Evolutionary conservation across 805 yeast genomes (phyloP).

Genomic region (Schwanniomyces pseudopolymorphus): DNA sequence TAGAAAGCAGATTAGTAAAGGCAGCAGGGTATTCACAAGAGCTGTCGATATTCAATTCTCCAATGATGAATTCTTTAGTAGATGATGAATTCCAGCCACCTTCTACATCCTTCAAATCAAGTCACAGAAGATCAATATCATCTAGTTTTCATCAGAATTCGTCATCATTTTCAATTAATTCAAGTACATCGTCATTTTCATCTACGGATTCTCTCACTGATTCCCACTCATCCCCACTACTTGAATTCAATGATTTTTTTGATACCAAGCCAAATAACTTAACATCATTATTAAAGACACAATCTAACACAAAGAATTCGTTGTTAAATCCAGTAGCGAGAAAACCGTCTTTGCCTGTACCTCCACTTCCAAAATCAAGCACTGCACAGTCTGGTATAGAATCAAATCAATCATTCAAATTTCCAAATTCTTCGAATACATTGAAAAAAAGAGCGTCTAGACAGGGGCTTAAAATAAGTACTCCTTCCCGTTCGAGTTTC

Average conservation of each 20-base stretch:
- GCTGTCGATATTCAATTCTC: constrained; percentile 16
- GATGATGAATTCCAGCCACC: constrained; percentile 30
- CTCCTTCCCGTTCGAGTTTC: constrained; percentile 4
- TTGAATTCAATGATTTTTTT: constrained; percentile 24
- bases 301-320: constrained; percentile 4
- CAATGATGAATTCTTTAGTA: constrained; percentile 5
- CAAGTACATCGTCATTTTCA: constrained; percentile 28
- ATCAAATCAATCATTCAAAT: constrained; percentile 5
- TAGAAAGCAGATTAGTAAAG: constrained; percentile 15
- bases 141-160: constrained; percentile 17
- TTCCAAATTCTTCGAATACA: constrained; percentile 9
- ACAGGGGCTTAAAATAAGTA: not conserved
- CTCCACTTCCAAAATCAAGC: constrained; percentile 9
- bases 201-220: constrained; percentile 32
- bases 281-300: constrained; percentile 1
- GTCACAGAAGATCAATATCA: constrained; percentile 15
- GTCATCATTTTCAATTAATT: constrained; percentile 27
- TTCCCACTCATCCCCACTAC: constrained; percentile 21
- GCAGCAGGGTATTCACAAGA: constrained; percentile 28
- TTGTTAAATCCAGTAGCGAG: constrained; percentile 11
- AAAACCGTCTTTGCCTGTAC: constrained; percentile 14
- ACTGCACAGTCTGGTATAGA: not conserved
- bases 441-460: not conserved
- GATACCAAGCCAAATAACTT: constrained; percentile 13
- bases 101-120: constrained; percentile 18